Evolutionary conservation across 768 basidiomycete genomes (phyloP), one percentile per base, ranked within the genome.

Genomic region (Mycena metata): DNA sequence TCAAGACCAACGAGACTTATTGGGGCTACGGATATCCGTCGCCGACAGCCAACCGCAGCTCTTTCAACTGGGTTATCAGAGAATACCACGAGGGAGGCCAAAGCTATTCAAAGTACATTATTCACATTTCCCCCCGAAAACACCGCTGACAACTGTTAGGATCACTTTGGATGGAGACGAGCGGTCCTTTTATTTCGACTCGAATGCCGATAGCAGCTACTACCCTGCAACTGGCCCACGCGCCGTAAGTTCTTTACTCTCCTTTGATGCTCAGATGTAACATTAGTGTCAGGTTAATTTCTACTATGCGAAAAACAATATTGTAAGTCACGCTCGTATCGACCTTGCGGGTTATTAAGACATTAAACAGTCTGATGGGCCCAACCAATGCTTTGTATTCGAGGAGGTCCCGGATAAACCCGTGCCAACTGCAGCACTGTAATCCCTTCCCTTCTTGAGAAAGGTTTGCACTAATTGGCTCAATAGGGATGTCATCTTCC

Each of bases 401-500:
- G 46, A 47, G 46, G 8, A 47, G 16, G 46, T 47, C 21, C 46
- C 46, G 21, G 13, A 47, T 47, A n/a, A 21, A 47, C 46, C 16
- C 46, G 46, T 47, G 46, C 46, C 21, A 15, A 47, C 21, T 41
- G 41, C 41, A 16, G 41, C 41, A 41, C 41, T 41, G 41, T 41
- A 41, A 47, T 21, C 21, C 46, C 46, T 47, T 47, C 46, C 21
- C 46, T 17, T n/a, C 46, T 47, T 15, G 16, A 41, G 8, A n/a
- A 9, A 41, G 41, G 41, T 41, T 41, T 41, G 41, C 41, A 16
- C 41, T 41, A 41, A 41, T 41, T 41, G 41, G 41, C 30, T 57
- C 21, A 36, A 43, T 49, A 79, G 79, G 5, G 86, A 87, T 68
- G 77, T 88, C 15, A 80, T 85, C 5, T 88, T 88, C 75, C 77